Conservation (phyloP, 495 filamentous ascomycete genomes). For the Darksidea phi region DNA sequence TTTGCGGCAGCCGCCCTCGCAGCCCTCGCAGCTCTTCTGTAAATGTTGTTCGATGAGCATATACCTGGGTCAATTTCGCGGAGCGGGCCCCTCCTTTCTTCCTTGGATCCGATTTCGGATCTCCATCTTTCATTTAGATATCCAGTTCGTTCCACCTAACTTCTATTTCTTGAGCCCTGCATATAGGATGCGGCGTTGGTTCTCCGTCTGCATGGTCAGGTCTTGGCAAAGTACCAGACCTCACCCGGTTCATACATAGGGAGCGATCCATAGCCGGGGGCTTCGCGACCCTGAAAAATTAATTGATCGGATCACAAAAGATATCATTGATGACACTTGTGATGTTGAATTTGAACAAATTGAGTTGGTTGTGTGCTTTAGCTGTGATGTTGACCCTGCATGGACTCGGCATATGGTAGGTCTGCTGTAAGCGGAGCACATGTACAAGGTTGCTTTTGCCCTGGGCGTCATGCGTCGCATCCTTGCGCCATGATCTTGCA, state of each 20-base stretch:
- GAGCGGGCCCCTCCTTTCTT: not conserved
- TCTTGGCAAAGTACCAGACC: not conserved
- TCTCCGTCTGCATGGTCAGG: not conserved
- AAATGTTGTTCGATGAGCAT: not conserved
- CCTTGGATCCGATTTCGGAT: not conserved
- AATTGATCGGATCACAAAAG: not conserved
- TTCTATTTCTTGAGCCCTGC: not conserved
- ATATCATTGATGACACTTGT: too few relatives aligned
- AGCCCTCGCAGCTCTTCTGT: conserved; percentile 4
- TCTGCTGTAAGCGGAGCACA: too few relatives aligned
- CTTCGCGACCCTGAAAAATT: not conserved
- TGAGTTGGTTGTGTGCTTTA: too few relatives aligned
- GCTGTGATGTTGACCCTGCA: too few relatives aligned
- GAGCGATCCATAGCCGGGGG: not conserved
- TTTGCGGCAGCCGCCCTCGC: conserved; percentile 10
- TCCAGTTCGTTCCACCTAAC: not conserved
- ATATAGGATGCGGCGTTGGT: conserved; percentile 7
- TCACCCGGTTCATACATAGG: not conserved
- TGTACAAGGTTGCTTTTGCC: too few relatives aligned
- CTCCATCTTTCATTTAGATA: conserved; percentile 8
- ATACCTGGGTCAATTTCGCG: not conserved
- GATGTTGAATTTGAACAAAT: too few relatives aligned
- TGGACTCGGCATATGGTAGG: too few relatives aligned
- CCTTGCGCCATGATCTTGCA: too few relatives aligned
- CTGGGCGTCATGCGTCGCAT: too few relatives aligned